Percentiles rank a stretch among this genome's conserved stretches.
These are phyloP conservation scores for Sclerotinia spermophila DNA, from an alignment of 2,329 filamentous ascomycete species.

Conservation along the genomic window DNA sequence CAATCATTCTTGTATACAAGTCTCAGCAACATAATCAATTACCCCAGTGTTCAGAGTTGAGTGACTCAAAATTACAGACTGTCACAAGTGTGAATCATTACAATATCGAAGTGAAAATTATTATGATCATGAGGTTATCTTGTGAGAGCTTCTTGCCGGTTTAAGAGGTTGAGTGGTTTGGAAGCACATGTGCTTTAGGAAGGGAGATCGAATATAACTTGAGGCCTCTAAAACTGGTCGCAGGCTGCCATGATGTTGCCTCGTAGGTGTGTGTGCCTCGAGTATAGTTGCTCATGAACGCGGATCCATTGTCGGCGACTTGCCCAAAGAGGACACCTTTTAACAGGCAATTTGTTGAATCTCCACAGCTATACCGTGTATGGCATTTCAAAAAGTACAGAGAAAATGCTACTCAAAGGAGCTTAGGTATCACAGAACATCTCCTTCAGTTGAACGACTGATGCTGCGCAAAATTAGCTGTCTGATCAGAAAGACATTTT, in stretches of 20 bases:
- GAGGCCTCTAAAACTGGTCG: background rate
- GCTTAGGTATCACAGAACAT: background rate
- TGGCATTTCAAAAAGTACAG: background rate
- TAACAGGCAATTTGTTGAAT: background rate
- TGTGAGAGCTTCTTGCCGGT: background rate
- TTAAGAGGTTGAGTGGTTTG: background rate
- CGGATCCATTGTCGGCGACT: background rate
- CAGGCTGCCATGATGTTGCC: background rate
- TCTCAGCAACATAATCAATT: background rate
- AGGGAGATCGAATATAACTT: background rate
- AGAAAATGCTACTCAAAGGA: background rate
- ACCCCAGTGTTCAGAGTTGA: background rate
- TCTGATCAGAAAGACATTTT: background rate
- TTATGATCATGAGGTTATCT: constrained; percentile 7
- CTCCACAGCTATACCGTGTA: background rate
- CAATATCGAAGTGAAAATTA: background rate
- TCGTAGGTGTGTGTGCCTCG: background rate
- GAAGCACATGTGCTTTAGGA: background rate
- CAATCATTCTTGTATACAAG: background rate
- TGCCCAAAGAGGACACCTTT: background rate
- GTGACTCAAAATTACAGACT: background rate
- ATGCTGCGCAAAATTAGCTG: background rate
- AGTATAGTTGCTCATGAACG: background rate
- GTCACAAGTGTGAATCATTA: constrained; percentile 17
- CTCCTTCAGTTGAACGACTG: background rate